phyloP scores from a whole-genome alignment of 108 stramenopile genomes.

The Pseudonitzschia multistriata region DNA sequence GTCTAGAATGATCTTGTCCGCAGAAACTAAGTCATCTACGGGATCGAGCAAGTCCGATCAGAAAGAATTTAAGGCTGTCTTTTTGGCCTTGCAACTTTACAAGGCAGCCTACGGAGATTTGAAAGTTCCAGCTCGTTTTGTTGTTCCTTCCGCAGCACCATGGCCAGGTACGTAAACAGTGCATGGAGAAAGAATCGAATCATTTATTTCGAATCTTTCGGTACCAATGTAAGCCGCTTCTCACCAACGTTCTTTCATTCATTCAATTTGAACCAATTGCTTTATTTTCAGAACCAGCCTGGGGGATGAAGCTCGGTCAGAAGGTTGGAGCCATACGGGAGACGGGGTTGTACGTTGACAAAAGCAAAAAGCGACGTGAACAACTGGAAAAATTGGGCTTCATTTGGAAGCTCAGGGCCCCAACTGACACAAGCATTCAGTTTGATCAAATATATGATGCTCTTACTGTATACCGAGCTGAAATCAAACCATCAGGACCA shows the following conservation, averaged over 20 bases:
- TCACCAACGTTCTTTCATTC: background rate
- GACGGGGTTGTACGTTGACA: slow-evolving; percentile 74
- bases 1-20: background rate
- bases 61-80: slow-evolving; percentile 72
- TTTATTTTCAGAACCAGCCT: slow-evolving; percentile 41
- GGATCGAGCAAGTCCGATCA: slow-evolving; percentile 39
- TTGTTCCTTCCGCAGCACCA: slow-evolving; percentile 76
- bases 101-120: slow-evolving; percentile 86
- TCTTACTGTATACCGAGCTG: slow-evolving; percentile 61
- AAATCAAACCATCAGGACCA: slow-evolving; percentile 48
- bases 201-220: too few species aligned
- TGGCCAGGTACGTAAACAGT: slow-evolving; percentile 81
- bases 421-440: slow-evolving; percentile 43
- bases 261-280: background rate
- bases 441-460: slow-evolving; percentile 82
- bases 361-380: slow-evolving; percentile 57
- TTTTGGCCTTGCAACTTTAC: slow-evolving; percentile 83
- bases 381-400: slow-evolving; percentile 81
- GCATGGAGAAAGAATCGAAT: background rate
- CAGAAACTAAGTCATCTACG: background rate
- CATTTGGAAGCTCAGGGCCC: slow-evolving; percentile 75
- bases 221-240: too few species aligned
- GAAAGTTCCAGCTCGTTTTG: slow-evolving; percentile 79
- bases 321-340: slow-evolving; percentile 75
- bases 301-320: slow-evolving; percentile 76